A percentile compares a stretch with the other conserved stretches of the same genome.
These are phyloP conservation scores for Endoconidiophora polonica DNA, from an alignment of 2,329 filamentous ascomycete species.

Conservation along the genomic window DNA sequence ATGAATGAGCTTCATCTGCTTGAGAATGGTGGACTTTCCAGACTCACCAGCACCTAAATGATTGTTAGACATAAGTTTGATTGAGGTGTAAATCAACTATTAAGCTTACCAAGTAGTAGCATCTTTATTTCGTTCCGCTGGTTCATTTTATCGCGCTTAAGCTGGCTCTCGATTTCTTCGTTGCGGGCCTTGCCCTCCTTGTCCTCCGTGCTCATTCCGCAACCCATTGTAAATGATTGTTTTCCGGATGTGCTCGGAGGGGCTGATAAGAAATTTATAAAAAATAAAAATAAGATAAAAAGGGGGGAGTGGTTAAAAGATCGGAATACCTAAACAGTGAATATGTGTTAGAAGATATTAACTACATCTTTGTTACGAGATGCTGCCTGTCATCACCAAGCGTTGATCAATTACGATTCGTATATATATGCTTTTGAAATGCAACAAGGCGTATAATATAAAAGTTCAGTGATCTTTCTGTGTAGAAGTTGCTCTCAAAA, in stretches of 20 bases:
- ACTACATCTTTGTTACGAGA: too few relatives aligned
- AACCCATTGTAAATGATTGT: slow-evolving; percentile 63
- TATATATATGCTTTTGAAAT: too few relatives aligned
- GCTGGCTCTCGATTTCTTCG: slow-evolving; percentile 98
- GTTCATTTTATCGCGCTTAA: slow-evolving; percentile 97
- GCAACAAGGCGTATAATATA: too few relatives aligned
- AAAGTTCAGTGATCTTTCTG: too few relatives aligned
- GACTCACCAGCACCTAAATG: slow-evolving; percentile 75
- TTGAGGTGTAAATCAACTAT: slow-evolving; percentile 11
- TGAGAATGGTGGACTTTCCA: slow-evolving; percentile 86
- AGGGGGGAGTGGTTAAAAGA: not conserved
- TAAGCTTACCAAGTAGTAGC: slow-evolving; percentile 68
- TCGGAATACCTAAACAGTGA: too few relatives aligned
- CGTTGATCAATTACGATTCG: too few relatives aligned
- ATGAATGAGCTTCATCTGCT: slow-evolving; percentile 99
- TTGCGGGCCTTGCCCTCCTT: slow-evolving; percentile 99
- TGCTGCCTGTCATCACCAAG: too few relatives aligned
- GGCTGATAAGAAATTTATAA: slow-evolving; percentile 9
- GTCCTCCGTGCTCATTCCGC: slow-evolving; percentile 98
- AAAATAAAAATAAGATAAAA: not conserved
- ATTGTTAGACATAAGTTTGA: not conserved
- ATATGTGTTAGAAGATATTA: too few relatives aligned
- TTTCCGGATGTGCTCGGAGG: slow-evolving; percentile 4
- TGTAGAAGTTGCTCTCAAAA: too few relatives aligned
- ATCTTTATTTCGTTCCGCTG: slow-evolving; percentile 99